Conservation (phyloP, 805 yeast species). For the Starmerella apis region DNA sequence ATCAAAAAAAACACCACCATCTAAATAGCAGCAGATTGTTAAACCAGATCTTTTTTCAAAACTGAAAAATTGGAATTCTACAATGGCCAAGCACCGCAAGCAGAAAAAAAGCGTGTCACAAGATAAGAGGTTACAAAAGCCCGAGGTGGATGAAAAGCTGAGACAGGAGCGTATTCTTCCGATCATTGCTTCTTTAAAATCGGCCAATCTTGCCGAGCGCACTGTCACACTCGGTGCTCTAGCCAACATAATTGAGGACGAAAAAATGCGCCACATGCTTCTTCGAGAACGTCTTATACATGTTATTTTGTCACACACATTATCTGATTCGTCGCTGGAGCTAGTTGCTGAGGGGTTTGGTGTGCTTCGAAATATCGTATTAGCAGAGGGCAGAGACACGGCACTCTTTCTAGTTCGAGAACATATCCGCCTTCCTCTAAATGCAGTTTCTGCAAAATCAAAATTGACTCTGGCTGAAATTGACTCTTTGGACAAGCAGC, state of each 20-base stretch:
- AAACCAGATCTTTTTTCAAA: not conserved
- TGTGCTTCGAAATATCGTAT: conserved; percentile 61
- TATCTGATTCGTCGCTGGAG: conserved; percentile 62
- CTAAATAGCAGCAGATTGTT: not conserved
- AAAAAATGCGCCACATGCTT: conserved; percentile 48
- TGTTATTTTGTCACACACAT: conserved; percentile 49
- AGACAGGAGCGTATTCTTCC: conserved; percentile 55
- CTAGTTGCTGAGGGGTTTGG: conserved; percentile 75
- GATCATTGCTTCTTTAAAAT: conserved; percentile 51
- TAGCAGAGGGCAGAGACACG: conserved; percentile 82
- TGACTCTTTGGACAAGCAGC: not conserved
- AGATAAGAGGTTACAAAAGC: conserved; percentile 20
- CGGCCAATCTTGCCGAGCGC: conserved; percentile 59
- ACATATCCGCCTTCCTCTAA: conserved; percentile 36
- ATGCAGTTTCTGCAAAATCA: not conserved
- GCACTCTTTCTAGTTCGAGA: conserved; percentile 67
- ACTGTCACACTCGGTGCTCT: conserved; percentile 69
- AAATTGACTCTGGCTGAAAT: not conserved
- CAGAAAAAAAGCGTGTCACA: conserved; percentile 5
- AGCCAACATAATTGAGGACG: conserved; percentile 59
- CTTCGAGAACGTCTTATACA: conserved; percentile 64
- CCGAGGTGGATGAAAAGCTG: conserved; percentile 38
- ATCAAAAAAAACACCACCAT: not conserved
- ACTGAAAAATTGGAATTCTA: not conserved
- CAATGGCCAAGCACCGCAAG: conserved; percentile 18